These are phyloP conservation scores for Afroboletus lepidellus DNA, from an alignment of 1,284 basidiomycete genomes.

Conservation along the genomic window DNA sequence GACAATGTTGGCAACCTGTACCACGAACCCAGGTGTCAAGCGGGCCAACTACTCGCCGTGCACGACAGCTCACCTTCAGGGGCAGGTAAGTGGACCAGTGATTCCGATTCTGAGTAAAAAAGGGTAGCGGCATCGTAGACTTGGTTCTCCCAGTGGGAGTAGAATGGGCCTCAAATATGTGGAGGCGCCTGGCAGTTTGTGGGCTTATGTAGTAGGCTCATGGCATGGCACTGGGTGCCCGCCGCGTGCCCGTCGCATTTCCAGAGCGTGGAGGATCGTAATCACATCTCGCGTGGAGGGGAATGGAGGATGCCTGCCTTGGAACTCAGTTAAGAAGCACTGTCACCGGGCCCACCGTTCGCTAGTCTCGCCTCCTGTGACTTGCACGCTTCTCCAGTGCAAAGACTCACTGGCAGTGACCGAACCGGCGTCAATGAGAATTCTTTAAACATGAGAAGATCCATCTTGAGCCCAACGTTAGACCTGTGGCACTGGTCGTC, in stretches of 20 bases:
- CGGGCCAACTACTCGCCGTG: neutral
- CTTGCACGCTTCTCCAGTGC: slow-evolving; percentile 8
- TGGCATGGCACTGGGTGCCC: slow-evolving; percentile 10
- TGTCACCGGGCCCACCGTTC: slow-evolving; percentile 1
- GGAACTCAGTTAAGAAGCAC: slow-evolving; percentile 12
- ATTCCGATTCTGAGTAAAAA: slow-evolving; percentile 26
- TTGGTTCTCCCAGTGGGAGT: slow-evolving; percentile 3
- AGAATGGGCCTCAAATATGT: slow-evolving; percentile 12
- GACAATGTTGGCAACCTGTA: slow-evolving; percentile 73
- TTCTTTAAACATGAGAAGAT: slow-evolving; percentile 13
- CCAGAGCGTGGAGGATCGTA: slow-evolving; percentile 19
- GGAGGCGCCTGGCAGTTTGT: slow-evolving; percentile 10
- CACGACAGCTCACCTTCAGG: slow-evolving; percentile 24
- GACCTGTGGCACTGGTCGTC: slow-evolving; percentile 1
- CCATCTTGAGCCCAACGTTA: neutral
- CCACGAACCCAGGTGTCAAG: slow-evolving; percentile 8
- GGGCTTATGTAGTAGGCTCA: slow-evolving; percentile 28
- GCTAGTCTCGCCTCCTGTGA: slow-evolving; percentile 3
- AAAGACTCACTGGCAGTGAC: slow-evolving; percentile 6
- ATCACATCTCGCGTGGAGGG: slow-evolving; percentile 19
- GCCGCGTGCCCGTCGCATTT: slow-evolving; percentile 33
- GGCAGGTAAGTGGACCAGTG: slow-evolving; percentile 28
- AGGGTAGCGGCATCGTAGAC: slow-evolving; percentile 25
- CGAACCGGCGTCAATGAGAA: slow-evolving; percentile 1
- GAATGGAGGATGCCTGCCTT: slow-evolving; percentile 6